Base-by-base conservation (phyloP, 2,329 filamentous ascomycete species). In the Colletotrichum australisinense region DNA sequence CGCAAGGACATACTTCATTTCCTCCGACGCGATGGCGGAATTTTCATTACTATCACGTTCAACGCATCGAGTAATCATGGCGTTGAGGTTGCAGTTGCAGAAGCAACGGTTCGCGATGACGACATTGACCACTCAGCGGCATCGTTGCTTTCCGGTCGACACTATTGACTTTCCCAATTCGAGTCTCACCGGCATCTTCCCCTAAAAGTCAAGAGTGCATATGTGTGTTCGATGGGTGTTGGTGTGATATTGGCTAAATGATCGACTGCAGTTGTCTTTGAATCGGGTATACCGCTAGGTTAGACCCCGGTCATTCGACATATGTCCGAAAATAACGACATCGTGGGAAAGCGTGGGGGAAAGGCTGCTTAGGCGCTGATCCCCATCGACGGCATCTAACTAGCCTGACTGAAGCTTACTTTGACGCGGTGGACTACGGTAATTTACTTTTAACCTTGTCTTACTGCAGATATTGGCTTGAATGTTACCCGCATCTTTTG, bases 281-380 rank as follows among this genome's bases (percentile, higher is more conserved):
- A 56, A 60, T 42, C 46, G 49, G 49, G 49, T 30, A 28, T 26
- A 42, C 28, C 9, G 58, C 46, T 63, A 6, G 35, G 22, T 38
- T 59, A 16, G 32, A 65, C 59, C 66, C 70, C 46, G 63, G 42
- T n/a, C 30, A 74, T 74, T 69, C 72, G 72, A 68, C 69, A 74
- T 74, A 52, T 35, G 22, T 49, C 65, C 73, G 63, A 68, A 64
- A 67, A 73, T 69, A 63, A 69, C 73, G 73, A 66, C 69, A 72
- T 72, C 52, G 42, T 24, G 59, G 67, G 46, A 56, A 26, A 46
- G 63, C 72, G 68, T 67, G 63, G 68, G 68, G 68, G 57, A 19
- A 22, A n/a, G 32, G 32, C 49, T 63, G 66, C 35, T 52, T 35
- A 2, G 8, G 19, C n/a, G 56, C 65, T 42, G 65, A 68, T 68